A percentile compares a stretch with the other conserved stretches of the same genome.
Conservation (phyloP, 176 grass and related monocot species). For the Puccinellia tenuiflora region DNA sequence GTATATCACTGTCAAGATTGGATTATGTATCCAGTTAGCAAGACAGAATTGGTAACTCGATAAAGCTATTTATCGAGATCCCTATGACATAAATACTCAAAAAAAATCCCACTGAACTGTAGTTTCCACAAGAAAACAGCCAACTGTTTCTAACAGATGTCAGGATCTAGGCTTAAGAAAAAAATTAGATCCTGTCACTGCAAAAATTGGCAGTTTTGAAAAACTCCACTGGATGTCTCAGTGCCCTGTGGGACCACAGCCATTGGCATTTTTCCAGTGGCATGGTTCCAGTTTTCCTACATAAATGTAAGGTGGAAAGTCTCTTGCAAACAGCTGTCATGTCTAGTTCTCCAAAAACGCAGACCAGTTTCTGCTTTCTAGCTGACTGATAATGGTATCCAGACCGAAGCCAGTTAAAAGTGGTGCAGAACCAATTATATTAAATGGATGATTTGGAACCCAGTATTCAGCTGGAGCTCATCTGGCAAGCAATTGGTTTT, state of each 20-base stretch:
- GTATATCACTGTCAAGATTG: not conserved
- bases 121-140: not conserved
- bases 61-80: not conserved
- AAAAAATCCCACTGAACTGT: not conserved
- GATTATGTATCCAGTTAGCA: not conserved
- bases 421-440: not conserved
- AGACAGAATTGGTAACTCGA: not conserved
- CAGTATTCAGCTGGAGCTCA: not conserved
- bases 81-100: not conserved
- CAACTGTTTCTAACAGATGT: not conserved
- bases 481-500: not conserved
- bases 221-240: not conserved
- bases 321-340: not conserved
- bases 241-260: not conserved
- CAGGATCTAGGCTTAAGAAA: not conserved
- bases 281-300: not conserved
- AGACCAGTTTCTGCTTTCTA: not conserved
- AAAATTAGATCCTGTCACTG: not conserved
- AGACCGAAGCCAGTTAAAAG: not conserved
- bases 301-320: not conserved
- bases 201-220: not conserved
- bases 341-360: not conserved
- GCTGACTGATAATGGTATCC: not conserved
- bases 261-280: not conserved
- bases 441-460: not conserved